Evolutionary conservation across 2,329 filamentous ascomycete species (phyloP).

Genomic region (Verticillium nonalfalfae): DNA sequence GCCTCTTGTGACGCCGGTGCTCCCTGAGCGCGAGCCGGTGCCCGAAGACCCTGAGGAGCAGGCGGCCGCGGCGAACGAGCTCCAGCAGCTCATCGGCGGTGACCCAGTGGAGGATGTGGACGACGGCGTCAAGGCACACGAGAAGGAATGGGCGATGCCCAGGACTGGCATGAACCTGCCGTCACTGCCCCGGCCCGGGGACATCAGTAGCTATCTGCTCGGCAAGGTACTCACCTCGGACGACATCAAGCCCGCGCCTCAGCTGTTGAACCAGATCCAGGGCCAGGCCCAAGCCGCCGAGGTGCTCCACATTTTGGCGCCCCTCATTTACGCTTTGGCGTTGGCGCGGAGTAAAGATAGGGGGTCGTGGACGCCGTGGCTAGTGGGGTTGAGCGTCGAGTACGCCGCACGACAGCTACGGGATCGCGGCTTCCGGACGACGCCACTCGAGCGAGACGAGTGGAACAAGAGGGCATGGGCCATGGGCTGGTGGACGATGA

Average conservation of each 20-base stretch:
- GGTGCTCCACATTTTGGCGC: slow-evolving; percentile 84
- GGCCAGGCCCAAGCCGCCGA: slow-evolving; percentile 74
- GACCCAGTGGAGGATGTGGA: slow-evolving; percentile 24
- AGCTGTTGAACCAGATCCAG: slow-evolving; percentile 76
- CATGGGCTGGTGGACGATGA: slow-evolving; percentile 93
- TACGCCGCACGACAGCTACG: slow-evolving; percentile 80
- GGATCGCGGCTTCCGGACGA: slow-evolving; percentile 71
- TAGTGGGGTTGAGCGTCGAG: slow-evolving; percentile 79
- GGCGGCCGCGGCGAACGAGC: slow-evolving; percentile 30
- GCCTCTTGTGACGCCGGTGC: slow-evolving; percentile 72
- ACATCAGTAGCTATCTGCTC: slow-evolving; percentile 82
- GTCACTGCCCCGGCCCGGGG: slow-evolving; percentile 69
- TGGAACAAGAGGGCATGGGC: slow-evolving; percentile 82
- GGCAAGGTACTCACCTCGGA: slow-evolving; percentile 90
- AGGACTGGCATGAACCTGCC: slow-evolving; percentile 83
- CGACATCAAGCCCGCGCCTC: slow-evolving; percentile 88
- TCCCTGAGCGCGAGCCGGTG: slow-evolving; percentile 80
- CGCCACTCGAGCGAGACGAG: slow-evolving; percentile 83
- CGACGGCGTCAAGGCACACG: slow-evolving; percentile 31
- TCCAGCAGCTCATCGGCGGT: slow-evolving; percentile 37
- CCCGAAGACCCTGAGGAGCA: slow-evolving; percentile 46
- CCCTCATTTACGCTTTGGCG: slow-evolving; percentile 78
- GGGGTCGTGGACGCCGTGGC: slow-evolving; percentile 86
- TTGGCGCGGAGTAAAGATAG: slow-evolving; percentile 68
- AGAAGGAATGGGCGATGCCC: slow-evolving; percentile 83